These are phyloP conservation scores for Ogataea naganishii DNA, from an alignment of 805 yeast species.

Conservation along the genomic window DNA sequence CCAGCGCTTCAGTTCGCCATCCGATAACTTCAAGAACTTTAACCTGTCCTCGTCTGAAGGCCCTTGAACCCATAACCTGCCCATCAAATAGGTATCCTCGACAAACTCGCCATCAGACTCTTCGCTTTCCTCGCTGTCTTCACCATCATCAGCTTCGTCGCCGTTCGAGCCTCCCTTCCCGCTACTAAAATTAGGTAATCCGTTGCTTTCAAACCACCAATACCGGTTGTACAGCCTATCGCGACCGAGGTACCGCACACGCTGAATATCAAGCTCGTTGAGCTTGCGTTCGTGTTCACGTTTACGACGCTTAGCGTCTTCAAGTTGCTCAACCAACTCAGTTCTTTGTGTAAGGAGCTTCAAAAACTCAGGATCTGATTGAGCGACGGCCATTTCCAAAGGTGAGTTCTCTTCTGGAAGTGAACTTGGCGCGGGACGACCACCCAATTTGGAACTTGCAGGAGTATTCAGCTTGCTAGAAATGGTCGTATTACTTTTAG, in stretches of 20 bases:
- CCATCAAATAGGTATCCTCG: constrained; percentile 64
- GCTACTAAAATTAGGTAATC: constrained; percentile 45
- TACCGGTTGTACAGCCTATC: constrained; percentile 82
- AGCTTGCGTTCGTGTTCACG: constrained; percentile 51
- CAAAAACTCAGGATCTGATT: constrained; percentile 32
- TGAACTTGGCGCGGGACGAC: constrained; percentile 18
- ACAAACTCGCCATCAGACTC: constrained; percentile 38
- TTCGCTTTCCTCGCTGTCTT: constrained; percentile 30
- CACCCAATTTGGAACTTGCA: constrained; percentile 16
- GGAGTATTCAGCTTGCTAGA: no score
- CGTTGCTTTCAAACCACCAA: constrained; percentile 93
- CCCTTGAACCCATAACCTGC: constrained; percentile 87
- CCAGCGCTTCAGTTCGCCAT: constrained; percentile 32
- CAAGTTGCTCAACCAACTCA: constrained; percentile 29
- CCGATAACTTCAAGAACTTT: constrained; percentile 14
- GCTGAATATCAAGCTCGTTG: constrained; percentile 64
- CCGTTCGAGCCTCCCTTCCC: constrained; percentile 16
- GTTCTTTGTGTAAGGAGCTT: constrained; percentile 36
- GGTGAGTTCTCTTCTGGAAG: constrained; percentile 22
- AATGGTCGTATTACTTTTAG: constrained; percentile 11
- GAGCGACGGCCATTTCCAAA: constrained; percentile 29
- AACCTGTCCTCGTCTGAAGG: constrained; percentile 46
- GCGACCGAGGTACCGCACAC: constrained; percentile 68
- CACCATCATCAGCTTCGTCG: constrained; percentile 20
- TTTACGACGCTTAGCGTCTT: constrained; percentile 39